Evolutionary conservation across 1,284 basidiomycete species (phyloP), one percentile per base, ranked within the genome.

Genomic region (Apiotrichum gracile): DNA sequence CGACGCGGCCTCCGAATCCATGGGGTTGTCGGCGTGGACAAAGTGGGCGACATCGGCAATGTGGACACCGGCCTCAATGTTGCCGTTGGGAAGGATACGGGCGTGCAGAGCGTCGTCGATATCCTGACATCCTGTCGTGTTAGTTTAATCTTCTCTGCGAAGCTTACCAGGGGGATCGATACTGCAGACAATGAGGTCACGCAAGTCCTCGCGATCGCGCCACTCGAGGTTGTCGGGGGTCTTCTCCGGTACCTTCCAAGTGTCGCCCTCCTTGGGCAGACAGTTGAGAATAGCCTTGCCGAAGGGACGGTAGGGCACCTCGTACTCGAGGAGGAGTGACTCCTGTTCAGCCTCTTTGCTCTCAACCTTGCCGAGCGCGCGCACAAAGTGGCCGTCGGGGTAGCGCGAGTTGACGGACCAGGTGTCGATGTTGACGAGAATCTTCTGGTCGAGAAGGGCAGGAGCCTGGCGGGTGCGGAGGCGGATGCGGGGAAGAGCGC

Each of bases 31-130:
- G 3, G 92, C 81, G 50, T 83, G 84, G 1, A 99, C 96, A 66
- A 99, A 99, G 73, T 96, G 86, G 3, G 94, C 94, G 1, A 99
- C 96, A 68, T 99, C 94, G 55, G 96, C 96, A 61, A 98, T 99
- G 73, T 99, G 94, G 61, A 99, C 96, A 47, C 96, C 96, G 27
- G 92, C 92, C 72, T 99, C 90, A 58, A 97, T 89, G 72, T 96
- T 93, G 3, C 94, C 94, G 67, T 96, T 97, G 0, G 91, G 85
- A 26, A 99, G 78, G 44, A 75, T 79, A 49, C 87, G 82, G 10
- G 96, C 96, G 74, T 99, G 96, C n/a, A 99, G 77, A 0, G 96
- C 96, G 73, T 99, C 96, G 70, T 99, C 96, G 40, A 99, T 99
- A 76, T 99, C 96, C 69, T 97, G 91, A 75, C 96, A 98, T 35